Conservation (phyloP, 73 alveolate species). For the Paramecium sexaurelia region DNA sequence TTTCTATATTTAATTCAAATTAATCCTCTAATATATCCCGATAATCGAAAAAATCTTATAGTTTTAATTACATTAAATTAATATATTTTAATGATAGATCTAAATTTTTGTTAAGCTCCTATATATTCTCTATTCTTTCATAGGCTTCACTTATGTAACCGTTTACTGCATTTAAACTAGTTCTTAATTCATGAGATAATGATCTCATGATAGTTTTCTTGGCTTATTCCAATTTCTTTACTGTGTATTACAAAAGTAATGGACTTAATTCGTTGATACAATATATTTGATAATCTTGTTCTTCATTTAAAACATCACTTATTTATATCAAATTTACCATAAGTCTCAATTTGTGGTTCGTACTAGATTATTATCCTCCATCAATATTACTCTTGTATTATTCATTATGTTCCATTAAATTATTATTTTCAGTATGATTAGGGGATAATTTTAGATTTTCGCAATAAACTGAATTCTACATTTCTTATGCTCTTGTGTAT, state of each 20-base stretch:
- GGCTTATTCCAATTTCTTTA: slow-evolving; percentile 32
- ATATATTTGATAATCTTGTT: background rate
- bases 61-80: background rate
- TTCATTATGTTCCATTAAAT: background rate
- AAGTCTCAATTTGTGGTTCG: background rate
- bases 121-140: background rate
- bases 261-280: slow-evolving; percentile 55
- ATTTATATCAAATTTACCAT: background rate
- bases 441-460: background rate
- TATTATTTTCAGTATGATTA: background rate
- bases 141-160: background rate
- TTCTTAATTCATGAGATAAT: slow-evolving; percentile 39
- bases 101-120: background rate
- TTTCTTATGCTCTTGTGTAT: background rate
- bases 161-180: slow-evolving; percentile 29
- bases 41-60: slow-evolving; percentile 53
- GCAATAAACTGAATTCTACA: background rate
- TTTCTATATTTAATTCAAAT: background rate
- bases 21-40: slow-evolving; percentile 19
- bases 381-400: background rate
- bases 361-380: background rate
- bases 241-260: background rate
- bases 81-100: background rate
- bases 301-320: background rate
- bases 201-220: slow-evolving; percentile 43